Percentiles rank a stretch among this genome's conserved stretches.
phyloP scores from a whole-genome alignment of 2,329 filamentous ascomycete species.

The Diaporthe citriasiana region DNA sequence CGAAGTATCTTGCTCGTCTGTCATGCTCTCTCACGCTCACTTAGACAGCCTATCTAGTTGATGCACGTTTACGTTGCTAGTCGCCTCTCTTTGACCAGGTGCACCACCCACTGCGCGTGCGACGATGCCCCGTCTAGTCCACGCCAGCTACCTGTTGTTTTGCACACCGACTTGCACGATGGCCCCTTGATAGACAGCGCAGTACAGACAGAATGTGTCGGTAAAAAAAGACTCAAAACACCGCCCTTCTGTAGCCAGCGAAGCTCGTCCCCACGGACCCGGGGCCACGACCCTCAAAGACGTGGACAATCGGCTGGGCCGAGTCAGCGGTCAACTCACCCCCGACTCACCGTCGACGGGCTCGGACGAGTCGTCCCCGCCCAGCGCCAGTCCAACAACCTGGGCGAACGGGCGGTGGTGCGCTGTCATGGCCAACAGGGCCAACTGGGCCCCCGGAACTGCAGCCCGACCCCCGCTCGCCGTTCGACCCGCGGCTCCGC shows the following conservation, averaged over 20 bases:
- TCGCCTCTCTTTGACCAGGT: neutral
- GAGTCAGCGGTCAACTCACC: constrained; percentile 34
- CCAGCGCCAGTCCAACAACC: constrained; percentile 3
- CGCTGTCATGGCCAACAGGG: constrained; percentile 33
- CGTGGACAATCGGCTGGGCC: constrained; percentile 31
- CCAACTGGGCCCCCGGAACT: constrained; percentile 29
- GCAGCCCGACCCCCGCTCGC: constrained; percentile 33
- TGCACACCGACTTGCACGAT: constrained; percentile 22
- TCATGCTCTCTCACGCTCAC: neutral
- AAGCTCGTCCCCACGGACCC: constrained; percentile 26
- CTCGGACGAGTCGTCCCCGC: constrained; percentile 34
- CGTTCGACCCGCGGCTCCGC: constrained; percentile 11
- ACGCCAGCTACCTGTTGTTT: neutral
- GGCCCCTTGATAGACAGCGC: neutral
- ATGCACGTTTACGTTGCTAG: neutral
- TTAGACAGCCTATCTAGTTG: constrained; percentile 3
- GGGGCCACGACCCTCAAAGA: constrained; percentile 27
- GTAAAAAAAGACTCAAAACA: no score
- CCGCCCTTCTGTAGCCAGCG: constrained; percentile 22
- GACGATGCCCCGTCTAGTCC: constrained; percentile 5
- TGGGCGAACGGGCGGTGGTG: constrained; percentile 34
- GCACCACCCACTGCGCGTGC: constrained; percentile 6
- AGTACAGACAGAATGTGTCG: constrained; percentile 18
- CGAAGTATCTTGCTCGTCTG: neutral
- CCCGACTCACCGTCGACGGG: constrained; percentile 34